phyloP scores from a whole-genome alignment of 1,139 yeast species.

The Hyphopichia pseudoburtonii region DNA sequence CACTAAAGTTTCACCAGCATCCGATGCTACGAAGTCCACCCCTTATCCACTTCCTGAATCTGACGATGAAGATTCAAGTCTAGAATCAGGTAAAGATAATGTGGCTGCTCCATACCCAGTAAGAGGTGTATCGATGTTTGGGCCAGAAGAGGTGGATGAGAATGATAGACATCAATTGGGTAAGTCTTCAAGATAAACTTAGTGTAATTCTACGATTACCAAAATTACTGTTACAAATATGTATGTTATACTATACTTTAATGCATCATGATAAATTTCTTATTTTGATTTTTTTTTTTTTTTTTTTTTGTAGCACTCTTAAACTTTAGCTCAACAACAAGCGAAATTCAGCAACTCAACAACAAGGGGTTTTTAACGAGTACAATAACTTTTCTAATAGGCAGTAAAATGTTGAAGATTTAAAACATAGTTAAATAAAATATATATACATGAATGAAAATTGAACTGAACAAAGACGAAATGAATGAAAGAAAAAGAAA shows the following conservation, averaged over 20 bases:
- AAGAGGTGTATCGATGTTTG: conserved; percentile 24
- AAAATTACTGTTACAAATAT: too few species aligned
- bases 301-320: background rate
- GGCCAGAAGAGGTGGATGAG: conserved; percentile 8
- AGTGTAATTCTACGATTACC: too few species aligned
- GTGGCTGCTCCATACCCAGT: conserved; percentile 25
- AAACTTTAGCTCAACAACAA: too few species aligned
- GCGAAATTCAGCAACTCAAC: too few species aligned
- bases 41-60: conserved; percentile 3
- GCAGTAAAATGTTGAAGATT: background rate
- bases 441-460: background rate
- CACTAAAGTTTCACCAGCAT: too few species aligned
- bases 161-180: conserved; percentile 11
- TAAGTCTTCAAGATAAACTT: too few species aligned
- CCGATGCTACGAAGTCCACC: background rate
- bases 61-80: background rate
- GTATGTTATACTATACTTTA: too few species aligned
- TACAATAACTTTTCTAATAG: background rate
- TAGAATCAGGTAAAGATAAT: background rate
- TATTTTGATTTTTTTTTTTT: too few species aligned
- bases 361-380: too few species aligned
- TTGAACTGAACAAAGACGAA: too few species aligned
- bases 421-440: background rate
- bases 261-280: too few species aligned
- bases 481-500: too few species aligned